Evolutionary conservation across 768 basidiomycete genomes (phyloP).

Genomic region (Leccinum broughii): DNA sequence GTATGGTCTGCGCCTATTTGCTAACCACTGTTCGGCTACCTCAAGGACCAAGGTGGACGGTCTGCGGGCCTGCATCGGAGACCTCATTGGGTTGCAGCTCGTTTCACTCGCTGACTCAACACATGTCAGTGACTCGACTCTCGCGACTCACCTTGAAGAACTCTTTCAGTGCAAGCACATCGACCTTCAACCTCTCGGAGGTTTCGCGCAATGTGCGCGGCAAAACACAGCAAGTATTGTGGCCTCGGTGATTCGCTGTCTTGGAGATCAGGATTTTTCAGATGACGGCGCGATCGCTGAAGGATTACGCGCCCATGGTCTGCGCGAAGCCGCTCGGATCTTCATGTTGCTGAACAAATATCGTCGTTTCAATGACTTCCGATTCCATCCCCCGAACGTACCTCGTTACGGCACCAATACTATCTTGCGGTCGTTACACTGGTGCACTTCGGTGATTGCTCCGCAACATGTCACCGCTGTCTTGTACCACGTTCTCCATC

Average conservation of each 20-base stretch:
- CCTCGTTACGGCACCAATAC: slow-evolving; percentile 54
- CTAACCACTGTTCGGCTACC: slow-evolving; percentile 60
- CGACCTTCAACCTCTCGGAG: slow-evolving; percentile 28
- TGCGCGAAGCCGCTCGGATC: slow-evolving; percentile 38
- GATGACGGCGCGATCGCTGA: slow-evolving; percentile 48
- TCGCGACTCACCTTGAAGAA: slow-evolving; percentile 35
- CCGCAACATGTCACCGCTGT: slow-evolving; percentile 52
- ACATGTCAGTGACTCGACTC: slow-evolving; percentile 14
- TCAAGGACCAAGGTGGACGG: slow-evolving; percentile 53
- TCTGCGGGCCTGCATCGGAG: slow-evolving; percentile 62
- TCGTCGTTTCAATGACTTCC: slow-evolving; percentile 48
- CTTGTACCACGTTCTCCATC: slow-evolving; percentile 76
- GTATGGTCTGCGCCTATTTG: slow-evolving; percentile 50
- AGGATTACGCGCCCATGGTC: slow-evolving; percentile 41
- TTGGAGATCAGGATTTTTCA: slow-evolving; percentile 68
- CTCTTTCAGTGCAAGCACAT: slow-evolving; percentile 38
- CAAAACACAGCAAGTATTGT: slow-evolving; percentile 58
- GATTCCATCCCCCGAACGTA: slow-evolving; percentile 62
- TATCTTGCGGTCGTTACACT: slow-evolving; percentile 57
- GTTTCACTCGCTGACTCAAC: slow-evolving; percentile 45
- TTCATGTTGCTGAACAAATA: slow-evolving; percentile 56
- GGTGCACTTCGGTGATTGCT: slow-evolving; percentile 50
- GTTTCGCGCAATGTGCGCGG: slow-evolving; percentile 38
- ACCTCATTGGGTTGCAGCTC: slow-evolving; percentile 65
- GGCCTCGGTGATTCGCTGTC: slow-evolving; percentile 56